Conservation (phyloP, 2,329 filamentous ascomycete genomes). For the Dendryphion nanum region DNA sequence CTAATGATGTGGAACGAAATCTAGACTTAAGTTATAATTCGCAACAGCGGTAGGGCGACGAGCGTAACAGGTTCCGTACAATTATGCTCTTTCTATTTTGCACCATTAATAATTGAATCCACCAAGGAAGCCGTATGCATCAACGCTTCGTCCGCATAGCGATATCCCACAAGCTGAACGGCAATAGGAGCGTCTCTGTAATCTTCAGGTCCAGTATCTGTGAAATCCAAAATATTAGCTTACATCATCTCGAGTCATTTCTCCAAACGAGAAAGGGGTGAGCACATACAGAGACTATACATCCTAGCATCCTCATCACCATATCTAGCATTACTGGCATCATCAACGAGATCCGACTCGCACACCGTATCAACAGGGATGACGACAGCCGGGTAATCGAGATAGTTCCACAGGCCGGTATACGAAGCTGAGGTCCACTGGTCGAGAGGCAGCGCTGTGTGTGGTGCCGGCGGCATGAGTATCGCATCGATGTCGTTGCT, state of each 20-base stretch:
- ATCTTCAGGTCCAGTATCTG: slow-evolving; percentile 1
- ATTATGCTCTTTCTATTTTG: no score
- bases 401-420: slow-evolving; percentile 13
- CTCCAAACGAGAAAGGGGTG: no score
- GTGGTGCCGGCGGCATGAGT: slow-evolving; percentile 15
- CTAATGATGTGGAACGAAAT: no score
- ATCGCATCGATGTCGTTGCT: slow-evolving; percentile 16
- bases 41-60: no score
- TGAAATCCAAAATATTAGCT: no score
- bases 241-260: neutral
- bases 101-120: slow-evolving; percentile 1
- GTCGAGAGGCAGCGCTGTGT: slow-evolving; percentile 19
- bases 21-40: no score
- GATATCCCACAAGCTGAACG: neutral
- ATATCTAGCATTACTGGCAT: slow-evolving; percentile 5
- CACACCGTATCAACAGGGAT: slow-evolving; percentile 8
- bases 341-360: slow-evolving; percentile 3
- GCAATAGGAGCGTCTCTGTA: neutral
- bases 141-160: neutral
- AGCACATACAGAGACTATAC: slow-evolving; percentile 7
- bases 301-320: slow-evolving; percentile 3
- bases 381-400: slow-evolving; percentile 14
- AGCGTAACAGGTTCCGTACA: no score
- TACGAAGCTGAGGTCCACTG: slow-evolving; percentile 15
- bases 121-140: neutral